phyloP scores from a whole-genome alignment of 1,139 yeast species.

The Taiozyma sp. region DNA sequence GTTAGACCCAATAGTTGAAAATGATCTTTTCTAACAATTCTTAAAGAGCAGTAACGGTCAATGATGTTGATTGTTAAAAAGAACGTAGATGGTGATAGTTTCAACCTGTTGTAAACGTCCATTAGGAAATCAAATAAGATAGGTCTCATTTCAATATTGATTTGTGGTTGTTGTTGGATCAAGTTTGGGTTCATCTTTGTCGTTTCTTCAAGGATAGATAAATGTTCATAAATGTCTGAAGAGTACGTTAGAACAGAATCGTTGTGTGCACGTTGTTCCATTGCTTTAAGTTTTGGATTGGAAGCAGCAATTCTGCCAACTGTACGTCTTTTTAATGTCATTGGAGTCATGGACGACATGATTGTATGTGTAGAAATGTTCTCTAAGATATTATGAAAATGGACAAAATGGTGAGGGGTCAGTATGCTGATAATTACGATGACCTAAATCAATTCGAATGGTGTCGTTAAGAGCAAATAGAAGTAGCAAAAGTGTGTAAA shows the following conservation, averaged over 20 bases:
- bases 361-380: background rate
- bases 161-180: conserved; percentile 89
- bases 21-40: conserved; percentile 73
- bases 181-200: conserved; percentile 38
- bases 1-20: conserved; percentile 69
- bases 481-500: background rate
- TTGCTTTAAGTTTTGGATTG: conserved; percentile 20
- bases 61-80: conserved; percentile 78
- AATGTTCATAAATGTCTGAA: conserved; percentile 18
- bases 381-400: background rate
- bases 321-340: conserved; percentile 20
- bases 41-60: conserved; percentile 85
- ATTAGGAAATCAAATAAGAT: conserved; percentile 78
- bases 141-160: conserved; percentile 87
- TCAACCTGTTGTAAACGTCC: conserved; percentile 78
- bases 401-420: background rate
- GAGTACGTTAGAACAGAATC: conserved; percentile 22
- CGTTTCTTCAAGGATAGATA: conserved; percentile 26
- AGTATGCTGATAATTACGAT: background rate
- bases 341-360: conserved; percentile 20
- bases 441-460: background rate
- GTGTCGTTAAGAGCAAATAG: background rate
- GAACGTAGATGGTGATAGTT: conserved; percentile 73
- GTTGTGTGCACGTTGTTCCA: conserved; percentile 41
- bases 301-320: conserved; percentile 20